phyloP scores from a whole-genome alignment of 2,329 filamentous ascomycete species.

The Sarocladium brachiariae region DNA sequence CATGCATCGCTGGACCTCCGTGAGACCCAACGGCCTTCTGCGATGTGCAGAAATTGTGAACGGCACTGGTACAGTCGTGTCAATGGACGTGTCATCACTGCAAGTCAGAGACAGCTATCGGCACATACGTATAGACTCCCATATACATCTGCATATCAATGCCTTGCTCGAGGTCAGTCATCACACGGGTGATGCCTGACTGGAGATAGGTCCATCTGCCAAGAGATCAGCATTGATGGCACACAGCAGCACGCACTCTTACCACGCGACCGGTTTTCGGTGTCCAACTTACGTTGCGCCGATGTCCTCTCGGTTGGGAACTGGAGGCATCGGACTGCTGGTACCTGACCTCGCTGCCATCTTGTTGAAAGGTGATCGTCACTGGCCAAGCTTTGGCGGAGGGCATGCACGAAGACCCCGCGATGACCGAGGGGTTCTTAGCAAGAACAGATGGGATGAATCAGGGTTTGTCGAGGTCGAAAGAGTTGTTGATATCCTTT shows the following conservation, averaged over 20 bases:
- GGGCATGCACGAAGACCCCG: background rate
- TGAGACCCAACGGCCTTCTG: slow-evolving; percentile 77
- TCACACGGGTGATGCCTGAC: slow-evolving; percentile 82
- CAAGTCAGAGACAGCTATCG: background rate
- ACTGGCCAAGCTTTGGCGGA: slow-evolving; percentile 1
- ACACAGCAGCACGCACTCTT: background rate
- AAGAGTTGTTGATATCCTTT: no score
- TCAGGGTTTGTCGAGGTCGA: background rate
- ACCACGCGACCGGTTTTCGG: slow-evolving; percentile 4
- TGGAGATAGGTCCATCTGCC: slow-evolving; percentile 84
- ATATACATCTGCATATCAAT: slow-evolving; percentile 97
- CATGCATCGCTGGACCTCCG: slow-evolving; percentile 28
- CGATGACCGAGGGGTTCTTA: background rate
- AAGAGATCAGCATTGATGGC: background rate
- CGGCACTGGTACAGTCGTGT: slow-evolving; percentile 50
- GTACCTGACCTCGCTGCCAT: slow-evolving; percentile 7
- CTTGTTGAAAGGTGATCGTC: background rate
- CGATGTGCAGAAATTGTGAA: slow-evolving; percentile 98
- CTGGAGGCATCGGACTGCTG: slow-evolving; percentile 43
- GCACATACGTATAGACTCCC: slow-evolving; percentile 78
- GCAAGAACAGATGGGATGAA: background rate
- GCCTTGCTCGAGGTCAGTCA: slow-evolving; percentile 84
- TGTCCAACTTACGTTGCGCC: slow-evolving; percentile 39
- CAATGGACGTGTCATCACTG: background rate
- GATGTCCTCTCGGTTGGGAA: slow-evolving; percentile 56